Conservation (phyloP, 2,329 filamentous ascomycete species). For the Pseudofabraea citricarpa region DNA sequence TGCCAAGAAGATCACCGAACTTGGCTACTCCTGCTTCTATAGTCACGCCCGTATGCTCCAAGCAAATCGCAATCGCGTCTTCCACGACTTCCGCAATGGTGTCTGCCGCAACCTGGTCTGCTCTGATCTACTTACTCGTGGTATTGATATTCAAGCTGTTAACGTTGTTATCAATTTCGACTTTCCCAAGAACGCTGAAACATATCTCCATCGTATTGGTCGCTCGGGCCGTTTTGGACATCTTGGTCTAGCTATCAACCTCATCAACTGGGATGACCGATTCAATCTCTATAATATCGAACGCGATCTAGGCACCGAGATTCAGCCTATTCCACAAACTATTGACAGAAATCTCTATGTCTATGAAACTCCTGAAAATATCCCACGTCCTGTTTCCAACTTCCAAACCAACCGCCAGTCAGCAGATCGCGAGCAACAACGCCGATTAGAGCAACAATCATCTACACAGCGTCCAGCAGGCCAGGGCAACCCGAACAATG, state of each 20-base stretch:
- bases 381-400: conserved; percentile 73
- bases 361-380: conserved; percentile 92
- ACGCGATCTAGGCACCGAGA: conserved; percentile 93
- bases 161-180: conserved; percentile 99
- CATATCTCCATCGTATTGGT: conserved; percentile 96
- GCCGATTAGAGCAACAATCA: conserved; percentile 15
- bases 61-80: conserved; percentile 93
- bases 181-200: conserved; percentile 98
- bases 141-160: conserved; percentile 98
- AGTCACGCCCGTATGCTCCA: conserved; percentile 98
- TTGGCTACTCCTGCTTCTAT: conserved; percentile 99
- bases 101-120: conserved; percentile 98
- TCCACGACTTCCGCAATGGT: conserved; percentile 98
- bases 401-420: conserved; percentile 30
- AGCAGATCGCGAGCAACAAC: conserved; percentile 13
- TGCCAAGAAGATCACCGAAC: conserved; percentile 98
- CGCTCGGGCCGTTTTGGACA: conserved; percentile 96
- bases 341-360: conserved; percentile 99
- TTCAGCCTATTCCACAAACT: conserved; percentile 86
- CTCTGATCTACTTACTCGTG: conserved; percentile 93
- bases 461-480: conserved; percentile 17
- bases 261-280: conserved; percentile 99
- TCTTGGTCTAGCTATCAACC: conserved; percentile 93
- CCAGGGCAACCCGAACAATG: conserved; percentile 18
- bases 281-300: conserved; percentile 99